Base-by-base conservation (phyloP, 2,329 filamentous ascomycete species). In the Aspergillus terreus region DNA sequence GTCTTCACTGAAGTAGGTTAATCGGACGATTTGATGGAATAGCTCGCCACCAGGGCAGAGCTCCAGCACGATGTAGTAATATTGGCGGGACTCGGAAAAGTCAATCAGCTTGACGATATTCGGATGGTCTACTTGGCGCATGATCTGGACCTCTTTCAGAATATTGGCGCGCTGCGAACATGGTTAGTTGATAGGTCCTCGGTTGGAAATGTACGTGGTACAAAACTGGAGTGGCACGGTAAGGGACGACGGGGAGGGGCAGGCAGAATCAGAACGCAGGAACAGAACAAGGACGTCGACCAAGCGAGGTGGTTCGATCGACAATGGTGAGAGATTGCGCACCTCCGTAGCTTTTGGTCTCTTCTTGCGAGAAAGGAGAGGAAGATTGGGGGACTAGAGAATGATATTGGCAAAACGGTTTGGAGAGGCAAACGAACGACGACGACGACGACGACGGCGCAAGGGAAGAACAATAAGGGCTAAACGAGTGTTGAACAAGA, bases 1-100 rank as follows among this genome's bases (percentile, higher is more conserved):
- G 45, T 96, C 87, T 71, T 99, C 94, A 76, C 92, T 97, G 69
- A 99, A 99, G 71, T 97, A 99, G 12, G 94, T 99, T 69, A 99
- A 83, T 60, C 92, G 88, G 47, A 99, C 94, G 62, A 99, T 97
- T 70, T 97, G 92, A 71, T 99, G 94, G 79, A 99, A 99, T 10
- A 99, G 79, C 75, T 99, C 94, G 66, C 94, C 94, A 53, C 94
- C 94, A 0, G 92, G 91, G 52, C 92, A 95, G 41, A 97, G 81
- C 73, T 99, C 94, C 38, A 99, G 83, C 41, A 99, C 85, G 62
- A 99, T 96, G 76, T 95, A 99, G 74, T 97, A 97, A 70, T 96
- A 96, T 71, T 97, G 91, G 52, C 83, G 82, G 1, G 92, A 95
- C 72, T 99, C 94, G 57, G 88, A 88, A 68, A 97, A 97, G 64